Evolutionary conservation across 2,329 filamentous ascomycete species (phyloP), one percentile per base, ranked within the genome.

Genomic region (Periglandula ipomoeae): DNA sequence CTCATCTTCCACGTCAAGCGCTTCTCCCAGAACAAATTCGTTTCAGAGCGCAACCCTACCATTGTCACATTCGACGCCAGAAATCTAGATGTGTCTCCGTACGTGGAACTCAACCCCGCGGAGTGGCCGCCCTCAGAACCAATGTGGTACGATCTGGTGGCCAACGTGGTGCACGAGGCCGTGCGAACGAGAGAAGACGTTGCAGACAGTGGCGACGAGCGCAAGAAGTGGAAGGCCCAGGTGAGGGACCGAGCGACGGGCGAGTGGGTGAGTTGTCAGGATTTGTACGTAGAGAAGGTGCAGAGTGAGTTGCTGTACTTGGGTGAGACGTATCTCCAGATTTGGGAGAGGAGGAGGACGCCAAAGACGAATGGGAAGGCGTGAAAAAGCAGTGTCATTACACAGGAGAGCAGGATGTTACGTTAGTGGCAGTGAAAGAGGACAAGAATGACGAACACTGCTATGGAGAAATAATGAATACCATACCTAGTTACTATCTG

Each of bases 21-120:
- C 58, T 98, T 98, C 75, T 88, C 84, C 57, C 84, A 86, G 56
- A 98, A 98, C 73, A 95, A 96, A 65, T 98, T 98, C 62, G 87
- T 98, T 19, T 81, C 85, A 2, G 91, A 97, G 69, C 86, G 93
- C 45, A 98, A 98, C 65, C 93, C 91, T 1, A 98, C 93, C 9
- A 98, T 98, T 60, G 93, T 98, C 54, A 97, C 91, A 0, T 98
- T 97, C 66, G 88, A 91, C 55, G 85, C 88, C 4, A 78, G 84
- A 52, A 61, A 84, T 38, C 80, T 98, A 8, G 89, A 98, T 64
- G 84, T 96, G 73, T 78, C 83, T 5, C 89, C 90, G 0, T 97
- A 93, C 60, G 89, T 95, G 11, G 89, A 97, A 69, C 90, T 91
- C 0, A 88, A 90, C 60, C 86, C 88, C 0, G 68, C 74, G 5